Evolutionary conservation across 176 grass and related monocot species (phyloP).

Genomic region (Calamus simplicifolius): DNA sequence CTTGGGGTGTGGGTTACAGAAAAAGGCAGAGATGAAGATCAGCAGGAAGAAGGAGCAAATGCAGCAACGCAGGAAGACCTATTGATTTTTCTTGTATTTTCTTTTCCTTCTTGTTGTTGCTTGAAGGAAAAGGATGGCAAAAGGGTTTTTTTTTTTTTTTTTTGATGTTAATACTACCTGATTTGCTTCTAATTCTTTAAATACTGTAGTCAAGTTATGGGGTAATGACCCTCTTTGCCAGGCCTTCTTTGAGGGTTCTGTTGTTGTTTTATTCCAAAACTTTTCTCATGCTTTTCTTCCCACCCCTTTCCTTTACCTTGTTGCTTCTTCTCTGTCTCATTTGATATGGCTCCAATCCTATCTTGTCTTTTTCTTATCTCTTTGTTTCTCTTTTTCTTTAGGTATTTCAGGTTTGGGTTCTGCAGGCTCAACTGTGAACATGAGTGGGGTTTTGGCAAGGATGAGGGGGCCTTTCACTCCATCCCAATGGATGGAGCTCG

Average conservation of each 20-base stretch:
- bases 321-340: slow-evolving; percentile 22
- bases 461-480: slow-evolving; percentile 81
- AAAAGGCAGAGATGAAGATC: slow-evolving; percentile 10
- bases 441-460: slow-evolving; percentile 65
- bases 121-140: slow-evolving; percentile 4
- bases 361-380: not conserved
- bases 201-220: no score
- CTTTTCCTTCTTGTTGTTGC: no score
- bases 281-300: no score
- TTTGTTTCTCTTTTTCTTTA: slow-evolving; percentile 14
- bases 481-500: slow-evolving; percentile 93
- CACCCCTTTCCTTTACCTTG: slow-evolving; percentile 3
- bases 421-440: slow-evolving; percentile 46
- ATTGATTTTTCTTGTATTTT: not conserved
- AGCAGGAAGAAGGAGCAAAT: slow-evolving; percentile 20
- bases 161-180: slow-evolving; percentile 2
- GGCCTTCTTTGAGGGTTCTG: not conserved
- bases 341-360: not conserved
- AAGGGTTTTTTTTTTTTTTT: not conserved
- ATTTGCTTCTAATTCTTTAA: slow-evolving; percentile 4
- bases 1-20: slow-evolving; percentile 21
- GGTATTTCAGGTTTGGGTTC: slow-evolving; percentile 42
- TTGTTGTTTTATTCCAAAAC: not conserved
- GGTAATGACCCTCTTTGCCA: no score
- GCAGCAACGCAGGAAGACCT: not conserved